Evolutionary conservation across 139 green algal species (phyloP).

Genomic region (Ostreobium quekettii): DNA sequence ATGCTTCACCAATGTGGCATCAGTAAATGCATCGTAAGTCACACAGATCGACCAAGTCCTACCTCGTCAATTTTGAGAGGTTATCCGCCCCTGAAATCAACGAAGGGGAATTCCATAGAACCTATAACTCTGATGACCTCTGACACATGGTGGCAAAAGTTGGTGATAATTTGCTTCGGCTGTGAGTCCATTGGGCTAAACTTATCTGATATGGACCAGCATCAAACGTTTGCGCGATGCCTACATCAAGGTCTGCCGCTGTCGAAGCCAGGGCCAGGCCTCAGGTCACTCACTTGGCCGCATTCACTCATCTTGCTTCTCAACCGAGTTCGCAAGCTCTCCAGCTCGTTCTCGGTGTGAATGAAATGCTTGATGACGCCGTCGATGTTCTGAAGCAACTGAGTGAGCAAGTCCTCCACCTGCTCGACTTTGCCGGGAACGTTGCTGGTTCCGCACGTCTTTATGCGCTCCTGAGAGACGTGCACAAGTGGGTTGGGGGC

Average conservation of each 20-base stretch:
- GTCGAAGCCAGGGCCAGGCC: too few species aligned
- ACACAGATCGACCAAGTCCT: too few species aligned
- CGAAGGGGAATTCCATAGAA: too few species aligned
- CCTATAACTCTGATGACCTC: too few species aligned
- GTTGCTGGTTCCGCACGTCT: neutral
- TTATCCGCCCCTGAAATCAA: too few species aligned
- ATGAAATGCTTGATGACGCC: neutral
- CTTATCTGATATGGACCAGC: neutral
- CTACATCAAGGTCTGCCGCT: neutral
- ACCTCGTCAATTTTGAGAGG: too few species aligned
- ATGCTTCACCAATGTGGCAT: too few species aligned
- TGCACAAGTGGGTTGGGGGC: too few species aligned
- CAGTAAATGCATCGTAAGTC: too few species aligned
- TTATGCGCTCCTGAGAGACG: neutral
- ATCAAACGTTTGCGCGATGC: slow-evolving; percentile 2
- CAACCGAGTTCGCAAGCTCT: neutral
- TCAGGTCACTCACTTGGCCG: neutral
- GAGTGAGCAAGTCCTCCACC: neutral
- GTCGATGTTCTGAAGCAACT: neutral
- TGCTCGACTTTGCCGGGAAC: neutral
- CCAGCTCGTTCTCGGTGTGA: neutral
- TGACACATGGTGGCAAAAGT: too few species aligned
- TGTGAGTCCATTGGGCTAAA: too few species aligned
- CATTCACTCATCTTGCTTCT: neutral
- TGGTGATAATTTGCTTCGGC: too few species aligned